phyloP scores from a whole-genome alignment of 2,329 filamentous ascomycete species.

The Pyrenochaeta sp. region DNA sequence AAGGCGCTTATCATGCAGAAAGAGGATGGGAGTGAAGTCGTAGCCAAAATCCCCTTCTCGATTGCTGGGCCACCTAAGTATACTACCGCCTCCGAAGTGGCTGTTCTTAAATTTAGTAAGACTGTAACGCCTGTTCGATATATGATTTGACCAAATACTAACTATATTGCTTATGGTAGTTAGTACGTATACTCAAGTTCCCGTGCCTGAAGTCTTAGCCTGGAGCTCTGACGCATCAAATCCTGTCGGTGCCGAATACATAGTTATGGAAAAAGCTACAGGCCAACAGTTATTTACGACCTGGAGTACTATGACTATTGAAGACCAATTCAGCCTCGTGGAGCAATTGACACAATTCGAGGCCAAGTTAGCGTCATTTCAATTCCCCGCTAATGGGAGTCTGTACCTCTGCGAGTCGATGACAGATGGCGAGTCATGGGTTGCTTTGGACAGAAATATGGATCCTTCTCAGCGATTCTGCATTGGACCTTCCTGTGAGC shows the following conservation, averaged over 20 bases:
- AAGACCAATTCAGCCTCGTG: conserved; percentile 34
- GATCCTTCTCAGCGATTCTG: conserved; percentile 25
- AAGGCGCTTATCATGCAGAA: conserved; percentile 38
- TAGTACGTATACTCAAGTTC: conserved; percentile 23
- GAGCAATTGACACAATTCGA: conserved; percentile 36
- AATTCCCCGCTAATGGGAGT: conserved; percentile 40
- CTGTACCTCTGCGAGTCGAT: conserved; percentile 40
- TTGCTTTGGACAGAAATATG: conserved; percentile 6
- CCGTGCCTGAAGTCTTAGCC: conserved; percentile 37
- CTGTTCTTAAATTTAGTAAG: conserved; percentile 44
- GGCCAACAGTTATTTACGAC: conserved; percentile 36
- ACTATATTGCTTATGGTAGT: conserved; percentile 6
- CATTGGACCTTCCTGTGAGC: conserved; percentile 28
- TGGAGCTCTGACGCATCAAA: conserved; percentile 38
- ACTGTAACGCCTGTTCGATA: too few relatives aligned
- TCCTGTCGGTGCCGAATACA: conserved; percentile 46
- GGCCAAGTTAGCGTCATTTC: conserved; percentile 28
- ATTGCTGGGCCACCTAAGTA: conserved; percentile 41
- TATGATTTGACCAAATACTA: too few relatives aligned
- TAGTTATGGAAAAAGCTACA: conserved; percentile 46
- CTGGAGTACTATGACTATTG: conserved; percentile 41
- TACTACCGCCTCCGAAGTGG: conserved; percentile 47
- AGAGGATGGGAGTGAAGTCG: conserved; percentile 23
- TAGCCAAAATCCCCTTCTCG: conserved; percentile 36
- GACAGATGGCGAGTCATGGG: conserved; percentile 5